Conservation (phyloP, 2,329 filamentous ascomycete genomes). For the Arthrobotrys musiformis region DNA sequence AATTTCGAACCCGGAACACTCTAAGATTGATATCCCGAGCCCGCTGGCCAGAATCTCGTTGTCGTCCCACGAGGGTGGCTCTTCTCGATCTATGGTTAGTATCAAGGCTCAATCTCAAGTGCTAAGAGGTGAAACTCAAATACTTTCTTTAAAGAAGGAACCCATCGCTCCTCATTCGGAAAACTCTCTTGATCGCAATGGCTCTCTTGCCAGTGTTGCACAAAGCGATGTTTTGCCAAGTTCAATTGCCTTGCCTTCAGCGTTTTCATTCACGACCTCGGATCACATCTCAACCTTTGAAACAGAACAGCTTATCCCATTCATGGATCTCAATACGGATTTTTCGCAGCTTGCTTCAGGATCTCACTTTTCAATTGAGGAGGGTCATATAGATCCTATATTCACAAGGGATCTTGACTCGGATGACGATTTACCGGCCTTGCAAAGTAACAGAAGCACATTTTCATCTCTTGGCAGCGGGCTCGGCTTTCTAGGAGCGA, state of each 20-base stretch:
- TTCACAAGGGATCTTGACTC: background rate
- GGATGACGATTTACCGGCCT: slow-evolving; percentile 8
- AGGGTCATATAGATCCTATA: too few species aligned
- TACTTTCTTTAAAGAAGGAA: too few species aligned
- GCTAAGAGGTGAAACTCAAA: background rate
- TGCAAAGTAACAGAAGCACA: slow-evolving; percentile 9
- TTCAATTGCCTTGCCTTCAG: slow-evolving; percentile 2
- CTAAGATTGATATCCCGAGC: background rate
- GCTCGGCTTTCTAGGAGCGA: background rate
- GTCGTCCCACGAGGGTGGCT: background rate
- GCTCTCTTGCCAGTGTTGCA: background rate
- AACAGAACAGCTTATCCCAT: background rate
- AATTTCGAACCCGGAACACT: background rate
- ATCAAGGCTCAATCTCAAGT: background rate
- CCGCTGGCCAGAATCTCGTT: background rate
- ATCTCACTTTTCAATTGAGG: background rate
- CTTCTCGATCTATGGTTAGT: background rate
- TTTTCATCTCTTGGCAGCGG: slow-evolving; percentile 4
- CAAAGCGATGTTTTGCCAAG: background rate
- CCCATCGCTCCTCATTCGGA: too few species aligned
- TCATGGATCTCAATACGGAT: background rate
- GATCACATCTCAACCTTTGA: background rate
- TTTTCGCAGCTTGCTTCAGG: slow-evolving; percentile 9
- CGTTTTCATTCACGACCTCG: background rate
- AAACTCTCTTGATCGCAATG: too few species aligned